These are phyloP conservation scores for Postia placenta DNA, from an alignment of 768 basidiomycete genomes.

Conservation along the genomic window DNA sequence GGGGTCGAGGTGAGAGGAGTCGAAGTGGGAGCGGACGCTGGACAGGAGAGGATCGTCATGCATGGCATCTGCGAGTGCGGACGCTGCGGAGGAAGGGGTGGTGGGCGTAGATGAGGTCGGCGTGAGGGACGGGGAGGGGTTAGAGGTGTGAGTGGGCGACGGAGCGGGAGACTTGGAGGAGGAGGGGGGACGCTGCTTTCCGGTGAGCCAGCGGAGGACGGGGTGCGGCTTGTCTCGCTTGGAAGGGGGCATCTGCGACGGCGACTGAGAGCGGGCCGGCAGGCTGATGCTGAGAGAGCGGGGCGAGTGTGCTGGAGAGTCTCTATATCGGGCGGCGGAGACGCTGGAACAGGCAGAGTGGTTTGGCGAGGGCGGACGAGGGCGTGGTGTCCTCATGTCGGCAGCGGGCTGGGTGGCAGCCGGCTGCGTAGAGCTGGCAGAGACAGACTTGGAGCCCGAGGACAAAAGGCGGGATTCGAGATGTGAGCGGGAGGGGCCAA, in stretches of 20 bases:
- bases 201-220: constrained; percentile 42
- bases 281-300: not conserved
- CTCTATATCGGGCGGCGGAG: not conserved
- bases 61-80: constrained; percentile 28
- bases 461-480: not conserved
- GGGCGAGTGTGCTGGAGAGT: not conserved
- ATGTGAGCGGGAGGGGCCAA: not conserved
- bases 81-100: constrained; percentile 26
- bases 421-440: not conserved
- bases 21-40: not conserved
- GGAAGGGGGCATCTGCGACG: not conserved
- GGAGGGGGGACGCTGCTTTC: constrained; percentile 22
- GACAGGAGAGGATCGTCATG: constrained; percentile 20
- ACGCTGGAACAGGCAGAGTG: not conserved
- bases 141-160: constrained; percentile 12
- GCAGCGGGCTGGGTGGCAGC: not conserved
- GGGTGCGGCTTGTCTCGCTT: constrained; percentile 12
- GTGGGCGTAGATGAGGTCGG: constrained; percentile 13
- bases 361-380: not conserved
- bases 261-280: not conserved
- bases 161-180: constrained; percentile 4
- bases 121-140: constrained; percentile 11
- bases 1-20: not conserved
- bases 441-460: not conserved
- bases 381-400: constrained; percentile 1